A percentile compares a stretch with the other conserved stretches of the same genome.
Evolutionary conservation across 306 rosid species (phyloP).

Genomic region (Sechiopsis laciniata): DNA sequence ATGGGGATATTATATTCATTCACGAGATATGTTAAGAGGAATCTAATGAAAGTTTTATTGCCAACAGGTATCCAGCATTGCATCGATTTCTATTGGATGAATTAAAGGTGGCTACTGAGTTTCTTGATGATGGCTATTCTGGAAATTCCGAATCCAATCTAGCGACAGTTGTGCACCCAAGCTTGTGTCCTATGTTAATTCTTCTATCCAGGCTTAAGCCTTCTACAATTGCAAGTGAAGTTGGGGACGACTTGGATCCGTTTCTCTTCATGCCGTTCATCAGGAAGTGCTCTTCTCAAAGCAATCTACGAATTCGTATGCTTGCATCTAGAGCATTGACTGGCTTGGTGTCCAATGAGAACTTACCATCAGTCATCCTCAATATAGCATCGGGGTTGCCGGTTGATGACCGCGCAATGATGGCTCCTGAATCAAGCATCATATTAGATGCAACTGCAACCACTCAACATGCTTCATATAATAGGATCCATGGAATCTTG

Average conservation of each 20-base stretch:
- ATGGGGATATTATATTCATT: constrained; percentile 10
- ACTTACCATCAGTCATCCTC: constrained; percentile 57
- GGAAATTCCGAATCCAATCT: constrained; percentile 43
- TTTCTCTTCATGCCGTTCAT: constrained; percentile 77
- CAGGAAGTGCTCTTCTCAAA: constrained; percentile 80
- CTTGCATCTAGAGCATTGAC: constrained; percentile 93
- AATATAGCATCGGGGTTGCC: constrained; percentile 74
- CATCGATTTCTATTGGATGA: constrained; percentile 77
- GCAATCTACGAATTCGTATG: constrained; percentile 76
- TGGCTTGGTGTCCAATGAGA: constrained; percentile 80
- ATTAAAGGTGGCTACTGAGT: constrained; percentile 69
- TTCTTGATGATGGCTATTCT: constrained; percentile 49
- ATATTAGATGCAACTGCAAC: too few species aligned
- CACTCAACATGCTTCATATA: constrained; percentile 38
- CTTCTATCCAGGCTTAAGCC: constrained; percentile 88
- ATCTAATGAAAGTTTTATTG: constrained; percentile 18
- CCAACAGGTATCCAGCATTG: constrained; percentile 73
- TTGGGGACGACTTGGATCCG: constrained; percentile 83
- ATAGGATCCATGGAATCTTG: constrained; percentile 76
- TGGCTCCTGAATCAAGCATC: constrained; percentile 26
- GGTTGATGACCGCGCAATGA: constrained; percentile 29
- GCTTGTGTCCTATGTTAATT: constrained; percentile 86
- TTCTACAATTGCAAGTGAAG: constrained; percentile 79
- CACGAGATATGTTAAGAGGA: neutral
- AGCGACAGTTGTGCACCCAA: constrained; percentile 84